Evolutionary conservation across 164 flowering plant genomes (phyloP).

Genomic region (Stephania cephalantha): DNA sequence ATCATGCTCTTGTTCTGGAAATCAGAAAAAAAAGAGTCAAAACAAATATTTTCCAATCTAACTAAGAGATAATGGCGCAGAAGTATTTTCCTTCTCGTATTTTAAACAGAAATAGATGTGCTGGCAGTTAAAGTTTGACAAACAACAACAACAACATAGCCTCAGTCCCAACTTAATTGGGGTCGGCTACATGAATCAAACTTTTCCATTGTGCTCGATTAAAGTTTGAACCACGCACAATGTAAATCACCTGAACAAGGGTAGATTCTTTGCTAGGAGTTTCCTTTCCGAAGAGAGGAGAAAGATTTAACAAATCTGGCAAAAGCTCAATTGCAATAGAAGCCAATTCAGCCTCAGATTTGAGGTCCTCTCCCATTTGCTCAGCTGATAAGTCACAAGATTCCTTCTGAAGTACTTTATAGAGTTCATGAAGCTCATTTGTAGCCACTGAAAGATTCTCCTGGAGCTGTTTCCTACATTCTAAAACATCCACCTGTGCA

Average conservation of each 20-base stretch:
- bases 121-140: background rate
- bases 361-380: conserved; percentile 35
- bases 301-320: conserved; percentile 42
- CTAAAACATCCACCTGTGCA: conserved; percentile 12
- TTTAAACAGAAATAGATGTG: background rate
- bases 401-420: conserved; percentile 33
- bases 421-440: conserved; percentile 50
- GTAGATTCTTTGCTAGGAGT: conserved; percentile 23
- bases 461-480: conserved; percentile 19
- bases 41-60: background rate
- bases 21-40: background rate
- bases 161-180: too few species aligned
- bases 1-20: conserved; percentile 54
- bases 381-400: conserved; percentile 28
- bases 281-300: conserved; percentile 26
- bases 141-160: too few species aligned
- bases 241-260: conserved; percentile 50
- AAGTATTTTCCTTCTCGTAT: background rate
- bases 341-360: conserved; percentile 40
- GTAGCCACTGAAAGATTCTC: conserved; percentile 40
- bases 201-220: too few species aligned
- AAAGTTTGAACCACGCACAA: background rate
- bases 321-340: conserved; percentile 46
- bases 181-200: too few species aligned
- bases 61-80: background rate